Evolutionary conservation across 768 basidiomycete species (phyloP).

Genomic region (Brasilioporus rufonigricans): DNA sequence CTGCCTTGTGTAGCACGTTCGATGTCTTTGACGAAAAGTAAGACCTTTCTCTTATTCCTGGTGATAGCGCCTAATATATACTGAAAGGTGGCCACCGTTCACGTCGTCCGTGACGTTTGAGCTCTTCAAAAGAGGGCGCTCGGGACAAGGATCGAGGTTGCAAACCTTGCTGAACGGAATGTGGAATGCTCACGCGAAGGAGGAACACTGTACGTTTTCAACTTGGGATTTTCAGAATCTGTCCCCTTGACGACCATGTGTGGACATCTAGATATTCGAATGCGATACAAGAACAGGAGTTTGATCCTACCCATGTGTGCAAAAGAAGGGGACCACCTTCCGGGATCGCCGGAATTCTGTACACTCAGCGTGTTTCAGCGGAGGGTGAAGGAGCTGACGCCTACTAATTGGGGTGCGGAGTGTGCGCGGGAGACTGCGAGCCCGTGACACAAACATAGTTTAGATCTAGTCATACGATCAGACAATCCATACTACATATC

Average conservation of each 20-base stretch:
- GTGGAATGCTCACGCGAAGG: constrained; percentile 25
- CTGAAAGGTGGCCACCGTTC: constrained; percentile 65
- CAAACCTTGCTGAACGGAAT: constrained; percentile 45
- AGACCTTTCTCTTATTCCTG: constrained; percentile 7
- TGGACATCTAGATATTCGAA: constrained; percentile 52
- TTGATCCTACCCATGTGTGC: constrained; percentile 64
- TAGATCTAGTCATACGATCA: no score
- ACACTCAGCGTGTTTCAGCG: constrained; percentile 60
- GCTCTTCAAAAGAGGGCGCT: constrained; percentile 46
- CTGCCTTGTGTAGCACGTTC: constrained; percentile 59
- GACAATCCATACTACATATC: no score
- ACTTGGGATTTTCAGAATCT: background rate
- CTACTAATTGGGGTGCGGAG: constrained; percentile 62
- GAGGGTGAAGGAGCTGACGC: constrained; percentile 65
- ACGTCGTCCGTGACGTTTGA: constrained; percentile 74
- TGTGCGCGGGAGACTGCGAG: constrained; percentile 38
- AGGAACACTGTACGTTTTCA: constrained; percentile 46
- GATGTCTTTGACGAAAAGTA: constrained; percentile 74
- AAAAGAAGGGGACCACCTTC: constrained; percentile 61
- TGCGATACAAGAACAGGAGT: constrained; percentile 72
- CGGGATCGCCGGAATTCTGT: constrained; percentile 73
- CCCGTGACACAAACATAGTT: no score
- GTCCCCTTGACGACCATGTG: background rate
- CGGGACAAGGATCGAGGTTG: constrained; percentile 18
- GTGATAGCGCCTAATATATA: constrained; percentile 20